Base-by-base conservation (phyloP, 805 yeast species). In the Yueomyces sp. region DNA sequence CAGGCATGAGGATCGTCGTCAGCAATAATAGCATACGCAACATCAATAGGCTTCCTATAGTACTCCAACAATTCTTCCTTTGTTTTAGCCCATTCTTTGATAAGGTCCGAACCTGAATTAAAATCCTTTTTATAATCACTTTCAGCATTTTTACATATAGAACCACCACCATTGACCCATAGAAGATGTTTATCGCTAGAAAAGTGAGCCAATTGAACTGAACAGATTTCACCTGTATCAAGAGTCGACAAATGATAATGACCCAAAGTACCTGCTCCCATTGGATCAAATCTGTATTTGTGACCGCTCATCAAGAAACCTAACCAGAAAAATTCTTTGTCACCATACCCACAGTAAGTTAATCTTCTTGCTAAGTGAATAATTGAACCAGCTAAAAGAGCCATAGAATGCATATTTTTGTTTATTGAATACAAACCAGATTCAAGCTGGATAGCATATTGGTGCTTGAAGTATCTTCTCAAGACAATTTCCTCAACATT, bases 291-390 rank as follows among this genome's bases (percentile, higher is more conserved):
- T 19, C 60, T 60, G 47, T 65, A 67, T 28, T 57, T 53, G 40
- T 59, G 53, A 8, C 66, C 67, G 4, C 58, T 45, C 27, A 68
- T 56, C 3, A 70, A 49, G 55, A 74, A 72, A 2, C 82, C 82
- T 32, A 82, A 56, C 87, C 88, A 81, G 52, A 80, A 77, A 51
- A 80, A 65, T 53, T 82, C 88, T 50, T 82, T 82, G 47, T 82
- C 90, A 28, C 90, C 90, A 69, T 82, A 81, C 12, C 79, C 52
- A 44, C 60, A 58, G 2, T 73, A 67, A 0, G 69, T 60, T 29
- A 70, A 64, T 28, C 71, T 58, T 44, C 60, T 61, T 57, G 69
- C 67, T 49, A 70, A 57, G 47, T 71, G 74, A 47, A 72, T 47
- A n/a, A 60, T 52, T 9, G 63, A 60, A 3, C 77, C 66, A 45